A percentile compares a stretch with the other conserved stretches of the same genome.
Conservation (phyloP, 768 basidiomycete species). For the Chalciporus sphaerocephalus region DNA sequence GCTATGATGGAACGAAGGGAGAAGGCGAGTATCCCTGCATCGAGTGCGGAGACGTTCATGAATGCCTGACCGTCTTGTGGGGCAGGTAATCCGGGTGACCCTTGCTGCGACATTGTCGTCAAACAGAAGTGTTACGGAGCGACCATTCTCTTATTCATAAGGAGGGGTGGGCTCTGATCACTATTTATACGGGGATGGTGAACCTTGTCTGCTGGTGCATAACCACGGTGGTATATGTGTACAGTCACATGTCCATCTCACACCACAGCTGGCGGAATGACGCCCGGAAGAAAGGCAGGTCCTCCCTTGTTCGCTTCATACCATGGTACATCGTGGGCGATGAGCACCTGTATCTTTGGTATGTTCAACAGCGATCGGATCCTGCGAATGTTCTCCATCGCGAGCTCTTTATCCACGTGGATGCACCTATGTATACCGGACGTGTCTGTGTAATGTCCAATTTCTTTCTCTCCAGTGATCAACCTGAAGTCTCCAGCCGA, state of each 20-base stretch:
- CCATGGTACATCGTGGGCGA: constrained; percentile 55
- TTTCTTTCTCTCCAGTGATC: constrained; percentile 40
- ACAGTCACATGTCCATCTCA: too few relatives aligned
- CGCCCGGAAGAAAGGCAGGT: constrained; percentile 32
- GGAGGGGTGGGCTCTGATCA: too few relatives aligned
- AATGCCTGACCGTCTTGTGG: constrained; percentile 43
- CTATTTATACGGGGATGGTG: too few relatives aligned
- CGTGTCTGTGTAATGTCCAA: constrained; percentile 28
- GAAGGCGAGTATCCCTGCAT: constrained; percentile 43
- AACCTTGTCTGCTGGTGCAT: too few relatives aligned
- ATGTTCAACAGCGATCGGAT: constrained; percentile 37
- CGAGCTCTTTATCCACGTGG: constrained; percentile 41
- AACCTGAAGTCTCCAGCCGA: constrained; percentile 53
- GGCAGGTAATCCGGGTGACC: constrained; percentile 32
- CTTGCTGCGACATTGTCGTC: constrained; percentile 1
- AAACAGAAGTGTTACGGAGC: too few relatives aligned
- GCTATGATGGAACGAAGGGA: constrained; percentile 37
- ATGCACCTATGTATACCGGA: constrained; percentile 32
- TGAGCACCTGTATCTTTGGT: constrained; percentile 42
- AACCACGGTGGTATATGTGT: too few relatives aligned
- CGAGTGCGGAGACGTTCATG: constrained; percentile 49
- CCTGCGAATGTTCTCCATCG: constrained; percentile 39
- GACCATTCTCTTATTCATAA: too few relatives aligned
- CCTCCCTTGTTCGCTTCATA: constrained; percentile 44
- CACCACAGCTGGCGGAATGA: constrained; percentile 7